phyloP scores from a whole-genome alignment of 73 alveolate species.

The Urostyla sp. region DNA sequence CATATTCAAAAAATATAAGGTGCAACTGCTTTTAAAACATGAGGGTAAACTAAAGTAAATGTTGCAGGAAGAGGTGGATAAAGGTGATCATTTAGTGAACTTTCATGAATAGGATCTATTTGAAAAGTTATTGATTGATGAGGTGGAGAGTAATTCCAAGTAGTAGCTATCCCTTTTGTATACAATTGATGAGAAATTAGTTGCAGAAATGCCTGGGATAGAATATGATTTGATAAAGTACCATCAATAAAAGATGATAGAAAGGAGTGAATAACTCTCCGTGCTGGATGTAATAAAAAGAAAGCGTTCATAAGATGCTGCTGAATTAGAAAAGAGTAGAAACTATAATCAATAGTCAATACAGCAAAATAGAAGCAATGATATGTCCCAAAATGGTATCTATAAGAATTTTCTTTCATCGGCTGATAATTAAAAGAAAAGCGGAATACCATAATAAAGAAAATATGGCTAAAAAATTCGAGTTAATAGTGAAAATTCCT shows the following conservation, averaged over 20 bases:
- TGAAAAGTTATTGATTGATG: constrained; percentile 3
- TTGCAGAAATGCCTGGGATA: constrained; percentile 53
- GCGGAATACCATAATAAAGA: too few relatives aligned
- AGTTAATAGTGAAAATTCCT: too few relatives aligned
- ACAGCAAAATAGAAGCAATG: too few relatives aligned
- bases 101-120: background rate
- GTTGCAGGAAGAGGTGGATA: background rate
- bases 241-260: constrained; percentile 10
- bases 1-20: constrained; percentile 15
- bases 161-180: background rate
- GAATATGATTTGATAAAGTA: constrained; percentile 39
- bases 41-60: constrained; percentile 10
- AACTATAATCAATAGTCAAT: too few relatives aligned
- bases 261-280: constrained; percentile 39
- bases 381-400: too few relatives aligned
- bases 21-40: background rate
- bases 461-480: too few relatives aligned
- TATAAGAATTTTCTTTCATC: too few relatives aligned
- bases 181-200: background rate
- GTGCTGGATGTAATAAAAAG: too few relatives aligned
- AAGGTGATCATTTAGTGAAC: background rate
- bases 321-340: too few relatives aligned
- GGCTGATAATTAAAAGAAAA: too few relatives aligned
- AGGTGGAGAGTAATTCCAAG: background rate
- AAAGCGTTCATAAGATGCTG: too few relatives aligned